Evolutionary conservation across 2,329 filamentous ascomycete genomes (phyloP), one percentile per base, ranked within the genome.

Genomic region (Tolypocladium pustulatum): DNA sequence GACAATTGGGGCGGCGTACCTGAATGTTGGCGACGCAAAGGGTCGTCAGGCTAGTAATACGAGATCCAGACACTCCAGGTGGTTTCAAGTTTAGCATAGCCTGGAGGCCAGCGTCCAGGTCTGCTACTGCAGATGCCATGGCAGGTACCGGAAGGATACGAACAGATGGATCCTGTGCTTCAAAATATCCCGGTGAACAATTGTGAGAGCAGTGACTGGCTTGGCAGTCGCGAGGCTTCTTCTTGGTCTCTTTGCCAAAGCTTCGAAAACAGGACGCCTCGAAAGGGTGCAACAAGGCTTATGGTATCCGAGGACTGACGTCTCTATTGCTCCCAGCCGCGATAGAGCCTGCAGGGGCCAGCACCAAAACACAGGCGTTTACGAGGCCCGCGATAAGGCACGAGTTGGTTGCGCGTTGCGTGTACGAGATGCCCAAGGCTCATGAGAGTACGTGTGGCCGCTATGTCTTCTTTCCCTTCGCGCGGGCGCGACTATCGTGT

Each of bases 81-180:
- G 94, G 88, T 76, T 96, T 97, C 70, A 97, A 81, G 65, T 83
- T 82, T 69, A 93, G 88, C 86, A 99, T 92, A 70, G 89, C 92
- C 79, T 94, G 90, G 71, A 99, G 84, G 75, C 89, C 88, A 69
- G 86, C 82, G 76, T 96, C 93, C 76, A 99, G 80, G 74, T 97
- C 92, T 78, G 89, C 86, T 83, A 96, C 88, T 76, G 90, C 85
- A 72, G 90, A 88, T 73, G 88, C 86, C 86, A 91, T 90, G 74
- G 46, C 20, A 20, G 46, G 46, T 58, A 66, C 49, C 46, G 37
- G 36, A 17, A 62, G 53, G 55, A 59, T 56, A 51, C 46, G 34
- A 49, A 36, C 61, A 62, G 51, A 53, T 7, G 49, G 30, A 41
- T 25, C 10, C 43, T 43, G 54, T 34, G 17, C 40, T 60, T 52